Base-by-base conservation (phyloP, 208 protist species). In the Trypanosoma lewisi region DNA sequence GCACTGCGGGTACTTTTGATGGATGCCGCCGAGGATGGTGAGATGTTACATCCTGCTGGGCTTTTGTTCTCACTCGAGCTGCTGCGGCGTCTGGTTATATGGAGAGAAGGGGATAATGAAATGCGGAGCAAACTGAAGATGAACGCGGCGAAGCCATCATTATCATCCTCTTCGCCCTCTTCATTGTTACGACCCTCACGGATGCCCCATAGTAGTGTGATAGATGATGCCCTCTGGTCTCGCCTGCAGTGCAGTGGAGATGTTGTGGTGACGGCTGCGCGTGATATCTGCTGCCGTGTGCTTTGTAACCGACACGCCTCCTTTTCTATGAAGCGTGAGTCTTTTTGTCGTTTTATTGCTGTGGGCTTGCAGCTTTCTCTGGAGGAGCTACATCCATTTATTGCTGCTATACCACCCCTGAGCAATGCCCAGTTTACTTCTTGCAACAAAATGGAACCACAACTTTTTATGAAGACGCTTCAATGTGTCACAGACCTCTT, bases 1-100 rank as follows among this genome's bases (percentile, higher is more conserved):
- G 59, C 59, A 19, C 33, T 67, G 25, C 59, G 59, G 21, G 59
- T 73, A n/a, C 34, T 73, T 16, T 39, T 73, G 41, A 21, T 73
- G 28, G 67, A 73, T n/a, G 37, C 59, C 28, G 49, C 67, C 1
- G 52, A 42, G 49, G 53, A 63, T n/a, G 59, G 59, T 48, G 33
- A 55, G 19, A 19, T 17, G 28, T 23, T 73, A 31, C 50, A 48
- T 1, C 30, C 41, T 14, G 11, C 41, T 51, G 58, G 49, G 25
- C 31, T 60, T 21, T 44, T 73, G 11, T 28, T 67, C 2, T 41
- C 53, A 21, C 67, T 73, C 17, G 64, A 70, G 41, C 37, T 62
- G n/a, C 52, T 73, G 11, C 59, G 50, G 17, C 59, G 52, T 30
- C 37, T 62, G 21, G 25, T 47, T 51, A 42, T 41, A 30, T 47